Percentiles rank a stretch among this genome's conserved stretches.
Conservation (phyloP, 2,329 filamentous ascomycete genomes). For the Arthrobotrys megalospora region DNA sequence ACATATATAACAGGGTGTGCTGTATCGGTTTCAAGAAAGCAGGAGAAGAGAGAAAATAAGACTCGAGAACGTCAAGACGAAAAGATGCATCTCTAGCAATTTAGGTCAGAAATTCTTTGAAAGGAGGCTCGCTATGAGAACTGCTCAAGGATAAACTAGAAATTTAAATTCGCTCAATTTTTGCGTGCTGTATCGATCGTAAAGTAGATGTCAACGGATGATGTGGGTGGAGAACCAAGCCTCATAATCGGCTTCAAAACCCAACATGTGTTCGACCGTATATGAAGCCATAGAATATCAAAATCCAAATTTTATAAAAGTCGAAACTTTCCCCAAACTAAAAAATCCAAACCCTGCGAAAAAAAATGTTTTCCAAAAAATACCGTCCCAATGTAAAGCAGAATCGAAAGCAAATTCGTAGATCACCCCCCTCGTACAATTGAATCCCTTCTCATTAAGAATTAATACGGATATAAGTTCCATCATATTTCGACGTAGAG, state of each 20-base stretch:
- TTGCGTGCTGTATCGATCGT: conserved; percentile 3
- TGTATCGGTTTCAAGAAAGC: conserved; percentile 11
- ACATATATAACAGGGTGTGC: conserved; percentile 1
- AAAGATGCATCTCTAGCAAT: conserved; percentile 3
- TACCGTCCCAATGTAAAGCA: conserved; percentile 21
- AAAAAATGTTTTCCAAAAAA: conserved; percentile 1
- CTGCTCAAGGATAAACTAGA: background rate
- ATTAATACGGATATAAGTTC: conserved; percentile 56
- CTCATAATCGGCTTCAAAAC: background rate
- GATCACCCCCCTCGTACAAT: conserved; percentile 5
- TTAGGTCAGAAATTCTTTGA: background rate
- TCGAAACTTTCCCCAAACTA: background rate
- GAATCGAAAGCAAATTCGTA: conserved; percentile 17
- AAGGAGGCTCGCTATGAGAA: background rate
- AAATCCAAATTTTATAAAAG: conserved; percentile 6
- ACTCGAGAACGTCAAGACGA: background rate
- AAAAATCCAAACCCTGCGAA: conserved; percentile 3
- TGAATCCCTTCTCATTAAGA: conserved; percentile 39
- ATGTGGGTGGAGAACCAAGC: background rate
- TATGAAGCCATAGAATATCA: conserved; percentile 1
- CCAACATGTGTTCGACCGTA: conserved; percentile 9
- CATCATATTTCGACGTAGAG: conserved; percentile 36
- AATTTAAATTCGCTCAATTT: conserved; percentile 22
- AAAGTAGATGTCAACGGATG: background rate
- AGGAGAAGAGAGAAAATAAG: background rate